A percentile compares a stretch with the other conserved stretches of the same genome.
Evolutionary conservation across 208 protist species (phyloP).

Genomic region (Crithidia sp.): DNA sequence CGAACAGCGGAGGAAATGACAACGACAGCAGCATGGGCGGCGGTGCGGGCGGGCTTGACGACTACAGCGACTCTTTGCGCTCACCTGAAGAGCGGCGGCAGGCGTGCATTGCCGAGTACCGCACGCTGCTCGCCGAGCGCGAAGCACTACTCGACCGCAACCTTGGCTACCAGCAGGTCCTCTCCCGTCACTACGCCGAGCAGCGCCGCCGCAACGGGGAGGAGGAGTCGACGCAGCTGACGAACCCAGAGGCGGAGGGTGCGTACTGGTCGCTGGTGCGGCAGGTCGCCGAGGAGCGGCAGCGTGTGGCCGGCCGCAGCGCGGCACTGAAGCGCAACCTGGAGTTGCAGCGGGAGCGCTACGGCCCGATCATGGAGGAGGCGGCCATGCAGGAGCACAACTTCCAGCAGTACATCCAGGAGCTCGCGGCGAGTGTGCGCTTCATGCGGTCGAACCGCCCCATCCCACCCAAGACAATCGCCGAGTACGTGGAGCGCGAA

Average conservation of each 20-base stretch:
- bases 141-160: conserved; percentile 66
- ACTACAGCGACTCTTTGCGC: conserved; percentile 10
- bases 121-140: conserved; percentile 60
- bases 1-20: conserved; percentile 3
- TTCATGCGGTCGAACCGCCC: conserved; percentile 81
- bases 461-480: conserved; percentile 72
- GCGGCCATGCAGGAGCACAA: conserved; percentile 65
- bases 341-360: conserved; percentile 44
- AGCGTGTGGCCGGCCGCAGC: conserved; percentile 40
- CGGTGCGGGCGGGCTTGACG: conserved; percentile 9
- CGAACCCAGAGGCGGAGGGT: conserved; percentile 70
- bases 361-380: conserved; percentile 72
- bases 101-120: conserved; percentile 63
- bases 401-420: conserved; percentile 77
- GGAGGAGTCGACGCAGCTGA: conserved; percentile 45
- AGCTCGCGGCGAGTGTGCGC: conserved; percentile 46
- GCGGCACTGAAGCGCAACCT: conserved; percentile 54
- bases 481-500: conserved; percentile 81
- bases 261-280: conserved; percentile 81
- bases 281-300: conserved; percentile 66
- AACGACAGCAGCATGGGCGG: conserved; percentile 1
- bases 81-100: conserved; percentile 44
- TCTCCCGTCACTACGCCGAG: conserved; percentile 78
- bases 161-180: conserved; percentile 64
- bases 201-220: conserved; percentile 81